These are phyloP conservation scores for Canariomyces notabilis DNA, from an alignment of 2,329 filamentous ascomycete species.

Conservation along the genomic window DNA sequence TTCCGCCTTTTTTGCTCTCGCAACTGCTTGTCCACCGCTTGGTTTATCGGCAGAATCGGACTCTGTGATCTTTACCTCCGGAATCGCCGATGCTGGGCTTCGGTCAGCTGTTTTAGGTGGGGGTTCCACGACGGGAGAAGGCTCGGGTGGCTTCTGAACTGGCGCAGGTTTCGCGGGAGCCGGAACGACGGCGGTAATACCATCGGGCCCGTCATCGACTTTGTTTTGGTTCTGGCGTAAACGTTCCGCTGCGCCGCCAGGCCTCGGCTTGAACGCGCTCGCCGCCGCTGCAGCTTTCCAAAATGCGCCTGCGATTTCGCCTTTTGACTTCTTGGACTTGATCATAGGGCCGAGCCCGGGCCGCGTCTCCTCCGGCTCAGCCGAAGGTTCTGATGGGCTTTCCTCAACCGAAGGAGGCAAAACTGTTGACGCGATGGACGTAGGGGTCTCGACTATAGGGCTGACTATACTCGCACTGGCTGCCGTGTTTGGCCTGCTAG, in stretches of 20 bases:
- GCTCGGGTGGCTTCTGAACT: slow-evolving; percentile 33
- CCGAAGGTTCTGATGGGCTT: slow-evolving; percentile 28
- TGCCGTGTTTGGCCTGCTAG: slow-evolving; percentile 9
- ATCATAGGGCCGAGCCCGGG: slow-evolving; percentile 89
- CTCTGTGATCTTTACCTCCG: slow-evolving; percentile 55
- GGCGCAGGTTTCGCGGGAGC: slow-evolving; percentile 57
- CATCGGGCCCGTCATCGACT: slow-evolving; percentile 68
- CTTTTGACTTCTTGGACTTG: slow-evolving; percentile 67
- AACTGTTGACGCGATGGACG: slow-evolving; percentile 13
- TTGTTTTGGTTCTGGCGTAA: slow-evolving; percentile 58
- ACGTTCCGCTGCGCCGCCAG: slow-evolving; percentile 79
- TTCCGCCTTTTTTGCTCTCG: slow-evolving; percentile 25
- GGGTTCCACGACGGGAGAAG: slow-evolving; percentile 31
- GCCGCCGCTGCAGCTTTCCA: slow-evolving; percentile 75
- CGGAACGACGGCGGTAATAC: slow-evolving; percentile 82
- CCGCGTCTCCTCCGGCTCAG: slow-evolving; percentile 42
- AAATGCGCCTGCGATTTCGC: slow-evolving; percentile 69
- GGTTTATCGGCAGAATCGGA: slow-evolving; percentile 38
- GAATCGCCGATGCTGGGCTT: slow-evolving; percentile 36
- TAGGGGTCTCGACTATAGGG: slow-evolving; percentile 27
- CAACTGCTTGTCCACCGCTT: slow-evolving; percentile 35
- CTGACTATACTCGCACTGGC: slow-evolving; percentile 14
- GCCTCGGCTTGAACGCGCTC: slow-evolving; percentile 74
- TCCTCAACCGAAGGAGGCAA: slow-evolving; percentile 23
- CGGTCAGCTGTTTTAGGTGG: slow-evolving; percentile 30